phyloP scores from a whole-genome alignment of 1,284 basidiomycete species.

The Tilletia indica region DNA sequence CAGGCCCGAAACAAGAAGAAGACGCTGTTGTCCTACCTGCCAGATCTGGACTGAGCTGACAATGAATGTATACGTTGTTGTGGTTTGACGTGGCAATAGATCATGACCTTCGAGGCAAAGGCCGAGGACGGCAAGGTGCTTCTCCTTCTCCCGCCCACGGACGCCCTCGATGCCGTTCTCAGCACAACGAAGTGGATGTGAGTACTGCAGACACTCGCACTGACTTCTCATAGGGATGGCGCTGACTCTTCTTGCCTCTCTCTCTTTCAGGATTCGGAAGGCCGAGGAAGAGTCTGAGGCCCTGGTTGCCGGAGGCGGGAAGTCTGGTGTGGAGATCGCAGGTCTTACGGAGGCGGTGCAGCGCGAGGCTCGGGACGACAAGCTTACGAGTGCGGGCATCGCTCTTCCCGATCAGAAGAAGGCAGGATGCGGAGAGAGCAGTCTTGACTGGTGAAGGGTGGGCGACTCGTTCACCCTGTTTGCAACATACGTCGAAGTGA shows the following conservation, averaged over 20 bases:
- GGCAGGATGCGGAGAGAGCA: too few species aligned
- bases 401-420: too few species aligned
- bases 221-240: not conserved
- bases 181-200: conserved; percentile 68
- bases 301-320: conserved; percentile 16
- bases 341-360: conserved; percentile 18
- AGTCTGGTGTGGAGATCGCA: conserved; percentile 17
- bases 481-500: too few species aligned
- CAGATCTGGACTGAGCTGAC: too few species aligned
- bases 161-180: conserved; percentile 68
- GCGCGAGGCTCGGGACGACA: not conserved
- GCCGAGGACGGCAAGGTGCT: conserved; percentile 60
- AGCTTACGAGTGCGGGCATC: not conserved
- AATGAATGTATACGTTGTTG: too few species aligned
- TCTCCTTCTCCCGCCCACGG: conserved; percentile 62
- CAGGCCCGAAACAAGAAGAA: too few species aligned
- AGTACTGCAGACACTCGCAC: not conserved
- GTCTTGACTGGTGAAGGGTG: too few species aligned
- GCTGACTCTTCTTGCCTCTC: not conserved
- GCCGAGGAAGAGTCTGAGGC: conserved; percentile 44
- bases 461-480: too few species aligned
- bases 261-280: conserved; percentile 27
- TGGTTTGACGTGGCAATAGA: conserved; percentile 33
- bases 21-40: too few species aligned
- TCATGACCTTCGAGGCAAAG: conserved; percentile 68